These are phyloP conservation scores for Solidago caesia DNA, from an alignment of 129 eudicot species.

Conservation along the genomic window DNA sequence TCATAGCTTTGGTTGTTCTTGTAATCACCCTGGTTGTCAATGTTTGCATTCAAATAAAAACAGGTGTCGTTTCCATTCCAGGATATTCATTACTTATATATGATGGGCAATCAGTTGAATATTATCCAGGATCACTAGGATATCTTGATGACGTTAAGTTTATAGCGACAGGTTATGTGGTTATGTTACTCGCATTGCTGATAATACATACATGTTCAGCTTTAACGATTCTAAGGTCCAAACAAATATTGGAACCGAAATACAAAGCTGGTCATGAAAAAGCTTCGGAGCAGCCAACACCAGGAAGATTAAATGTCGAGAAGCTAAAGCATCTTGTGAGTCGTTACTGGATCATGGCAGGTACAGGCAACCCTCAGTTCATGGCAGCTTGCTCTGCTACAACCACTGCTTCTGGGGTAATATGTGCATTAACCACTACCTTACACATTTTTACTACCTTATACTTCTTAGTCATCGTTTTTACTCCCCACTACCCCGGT, in stretches of 20 bases:
- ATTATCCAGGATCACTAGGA: too few relatives aligned
- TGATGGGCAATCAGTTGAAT: too few relatives aligned
- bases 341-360: constrained; percentile 39
- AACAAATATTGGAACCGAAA: constrained; percentile 8
- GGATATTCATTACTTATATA: too few relatives aligned
- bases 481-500: too few relatives aligned
- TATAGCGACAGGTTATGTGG: background rate
- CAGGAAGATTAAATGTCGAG: background rate
- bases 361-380: constrained; percentile 28
- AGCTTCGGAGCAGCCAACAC: background rate
- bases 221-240: constrained; percentile 8
- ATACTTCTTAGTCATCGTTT: too few relatives aligned
- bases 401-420: constrained; percentile 16
- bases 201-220: constrained; percentile 16
- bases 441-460: background rate
- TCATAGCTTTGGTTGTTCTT: background rate
- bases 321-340: constrained; percentile 8
- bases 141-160: too few relatives aligned
- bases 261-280: background rate
- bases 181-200: constrained; percentile 20
- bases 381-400: constrained; percentile 24
- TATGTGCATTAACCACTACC: background rate
- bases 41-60: constrained; percentile 17
- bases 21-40: constrained; percentile 32
- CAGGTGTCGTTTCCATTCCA: background rate